Evolutionary conservation across 1,139 yeast species (phyloP), one percentile per base, ranked within the genome.

Genomic region (Scheffersomyces quercinus): DNA sequence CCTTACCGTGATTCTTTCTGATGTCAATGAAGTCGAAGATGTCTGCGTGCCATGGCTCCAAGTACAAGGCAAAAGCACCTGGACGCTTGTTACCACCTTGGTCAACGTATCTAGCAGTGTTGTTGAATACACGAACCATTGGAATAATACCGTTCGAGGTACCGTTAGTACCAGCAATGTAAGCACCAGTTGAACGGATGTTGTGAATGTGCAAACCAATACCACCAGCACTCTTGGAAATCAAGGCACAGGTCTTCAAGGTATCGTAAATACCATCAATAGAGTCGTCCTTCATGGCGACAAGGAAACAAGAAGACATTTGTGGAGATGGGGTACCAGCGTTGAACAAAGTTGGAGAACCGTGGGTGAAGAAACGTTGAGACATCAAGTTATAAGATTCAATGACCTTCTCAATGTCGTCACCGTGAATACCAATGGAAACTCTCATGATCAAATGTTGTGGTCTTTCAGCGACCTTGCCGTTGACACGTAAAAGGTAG

Each of bases 71-170:
- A 65, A 88, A 86, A 11, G 96, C 96, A 59, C 96, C 96, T 2
- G 96, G 96, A 62, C 96, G 81, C 67, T 89, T 89, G 73, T 88
- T 88, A 56, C 96, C 96, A 62, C 96, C 96, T 72, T 88, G 96
- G 59, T 88, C 96, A 40, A 88, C 96, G 57, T 88, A 88, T 62
- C 96, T 80, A 29, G 96, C 96, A 45, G 96, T 88, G 68, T 88
- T 88, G 75, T 88, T 88, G 74, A 81, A 88, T 26, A 88, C 96
- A 58, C 96, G 81, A 44, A 88, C 78, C 96, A 88, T 88, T 39
- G 96, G 96, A 48, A 88, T 83, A 50, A 88, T 76, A 51, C 96
- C 96, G 56, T 85, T 88, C 26, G 96, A 87, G 30, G 91, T 84
- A 57, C 96, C 96, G 59, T 88, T 88, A 14, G 96, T 85, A 55